Evolutionary conservation across 2,329 filamentous ascomycete species (phyloP).

Genomic region (Sarocladium strictum): DNA sequence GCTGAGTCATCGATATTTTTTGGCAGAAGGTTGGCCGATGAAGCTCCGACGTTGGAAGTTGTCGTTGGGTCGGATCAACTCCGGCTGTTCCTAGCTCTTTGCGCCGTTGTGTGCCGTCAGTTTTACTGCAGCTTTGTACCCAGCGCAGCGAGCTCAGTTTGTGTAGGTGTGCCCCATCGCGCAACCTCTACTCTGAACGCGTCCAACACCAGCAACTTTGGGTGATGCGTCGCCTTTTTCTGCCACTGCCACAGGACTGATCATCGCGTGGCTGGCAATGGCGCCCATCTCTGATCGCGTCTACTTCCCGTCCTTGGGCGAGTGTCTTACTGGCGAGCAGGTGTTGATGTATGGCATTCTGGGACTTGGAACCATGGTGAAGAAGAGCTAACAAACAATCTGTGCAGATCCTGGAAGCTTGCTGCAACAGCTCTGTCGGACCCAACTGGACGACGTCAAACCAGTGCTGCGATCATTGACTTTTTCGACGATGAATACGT

Average conservation of each 20-base stretch:
- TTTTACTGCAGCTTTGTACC: background rate
- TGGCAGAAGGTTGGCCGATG: background rate
- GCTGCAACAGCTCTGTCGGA: constrained; percentile 52
- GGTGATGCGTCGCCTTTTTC: constrained; percentile 34
- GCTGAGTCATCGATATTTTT: constrained; percentile 4
- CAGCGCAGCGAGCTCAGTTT: constrained; percentile 1
- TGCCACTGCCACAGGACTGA: constrained; percentile 34
- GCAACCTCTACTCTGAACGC: constrained; percentile 8
- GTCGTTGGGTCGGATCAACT: background rate
- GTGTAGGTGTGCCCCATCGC: constrained; percentile 7
- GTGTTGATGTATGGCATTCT: constrained; percentile 63
- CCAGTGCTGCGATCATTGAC: constrained; percentile 49
- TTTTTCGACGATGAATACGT: constrained; percentile 70
- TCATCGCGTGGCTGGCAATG: constrained; percentile 51
- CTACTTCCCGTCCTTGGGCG: constrained; percentile 80
- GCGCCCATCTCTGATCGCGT: constrained; percentile 61
- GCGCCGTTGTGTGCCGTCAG: background rate
- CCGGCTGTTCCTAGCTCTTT: constrained; percentile 13
- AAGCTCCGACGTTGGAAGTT: background rate
- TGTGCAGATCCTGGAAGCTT: constrained; percentile 53
- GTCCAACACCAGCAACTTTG: constrained; percentile 21
- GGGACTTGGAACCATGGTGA: background rate
- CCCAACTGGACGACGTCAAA: constrained; percentile 47
- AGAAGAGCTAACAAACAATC: constrained; percentile 17
- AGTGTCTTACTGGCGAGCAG: constrained; percentile 75